phyloP scores from a whole-genome alignment of 352 stramenopile genomes.

The Phytophthora vignae region DNA sequence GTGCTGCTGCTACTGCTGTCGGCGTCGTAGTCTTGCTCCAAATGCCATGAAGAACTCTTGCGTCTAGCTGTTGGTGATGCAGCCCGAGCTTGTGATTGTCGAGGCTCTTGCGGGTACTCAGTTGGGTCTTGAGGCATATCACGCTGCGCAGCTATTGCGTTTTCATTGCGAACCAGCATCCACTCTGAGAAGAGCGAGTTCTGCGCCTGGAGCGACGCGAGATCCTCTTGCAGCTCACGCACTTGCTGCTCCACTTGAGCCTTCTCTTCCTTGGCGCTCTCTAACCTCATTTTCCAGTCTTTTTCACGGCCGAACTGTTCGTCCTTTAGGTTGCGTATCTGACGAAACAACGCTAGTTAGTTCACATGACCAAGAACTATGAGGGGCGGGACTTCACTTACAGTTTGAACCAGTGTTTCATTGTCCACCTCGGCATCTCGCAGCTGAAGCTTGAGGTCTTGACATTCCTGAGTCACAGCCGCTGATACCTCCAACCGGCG shows the following conservation, averaged over 20 bases:
- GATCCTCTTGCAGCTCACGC: slow-evolving; percentile 64
- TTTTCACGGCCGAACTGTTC: slow-evolving; percentile 69
- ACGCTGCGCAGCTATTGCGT: slow-evolving; percentile 47
- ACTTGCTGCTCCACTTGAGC: slow-evolving; percentile 51
- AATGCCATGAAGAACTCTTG: slow-evolving; percentile 22
- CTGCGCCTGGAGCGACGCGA: slow-evolving; percentile 62
- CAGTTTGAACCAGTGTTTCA: slow-evolving; percentile 69
- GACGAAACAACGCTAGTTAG: slow-evolving; percentile 2
- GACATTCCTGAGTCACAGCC: slow-evolving; percentile 51
- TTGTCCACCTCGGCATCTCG: slow-evolving; percentile 76
- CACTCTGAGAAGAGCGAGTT: slow-evolving; percentile 81
- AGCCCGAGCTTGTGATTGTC: slow-evolving; percentile 13
- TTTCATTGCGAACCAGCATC: slow-evolving; percentile 81
- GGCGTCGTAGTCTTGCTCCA: slow-evolving; percentile 23
- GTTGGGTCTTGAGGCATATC: slow-evolving; percentile 10
- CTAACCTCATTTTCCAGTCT: slow-evolving; percentile 67
- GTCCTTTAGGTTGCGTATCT: slow-evolving; percentile 82
- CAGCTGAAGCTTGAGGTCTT: slow-evolving; percentile 74
- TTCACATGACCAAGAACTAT: not conserved
- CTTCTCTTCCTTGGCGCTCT: slow-evolving; percentile 61
- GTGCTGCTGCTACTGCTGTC: slow-evolving; percentile 24
- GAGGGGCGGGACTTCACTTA: slow-evolving; percentile 16
- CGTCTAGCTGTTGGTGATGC: slow-evolving; percentile 3
- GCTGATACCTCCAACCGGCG: slow-evolving; percentile 67
- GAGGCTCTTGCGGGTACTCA: slow-evolving; percentile 5